Evolutionary conservation across 2,329 filamentous ascomycete genomes (phyloP).

Genomic region (Exophiala sp.): DNA sequence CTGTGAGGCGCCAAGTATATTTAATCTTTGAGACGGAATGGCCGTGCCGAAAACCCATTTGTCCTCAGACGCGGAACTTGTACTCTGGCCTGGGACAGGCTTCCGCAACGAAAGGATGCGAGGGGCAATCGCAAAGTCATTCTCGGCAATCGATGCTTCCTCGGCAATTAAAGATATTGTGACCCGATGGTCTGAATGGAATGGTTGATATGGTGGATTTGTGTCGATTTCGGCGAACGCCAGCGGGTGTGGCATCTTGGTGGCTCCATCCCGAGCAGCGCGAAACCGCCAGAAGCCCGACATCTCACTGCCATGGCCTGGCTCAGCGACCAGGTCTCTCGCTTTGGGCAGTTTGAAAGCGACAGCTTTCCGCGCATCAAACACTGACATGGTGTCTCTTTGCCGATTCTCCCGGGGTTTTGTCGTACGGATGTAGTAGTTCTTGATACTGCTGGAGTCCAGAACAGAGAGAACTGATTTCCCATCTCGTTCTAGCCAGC

Average conservation of each 20-base stretch:
- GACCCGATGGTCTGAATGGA: constrained; percentile 84
- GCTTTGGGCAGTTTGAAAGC: constrained; percentile 18
- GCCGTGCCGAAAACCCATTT: constrained; percentile 52
- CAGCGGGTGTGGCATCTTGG: constrained; percentile 50
- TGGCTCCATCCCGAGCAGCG: constrained; percentile 38
- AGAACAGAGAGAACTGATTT: constrained; percentile 40
- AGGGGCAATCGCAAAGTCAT: not conserved
- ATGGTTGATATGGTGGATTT: constrained; percentile 89
- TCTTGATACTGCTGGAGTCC: constrained; percentile 39
- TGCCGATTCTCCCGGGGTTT: constrained; percentile 27
- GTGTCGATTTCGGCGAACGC: constrained; percentile 88
- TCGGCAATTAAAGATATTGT: constrained; percentile 61
- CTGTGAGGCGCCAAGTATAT: not conserved
- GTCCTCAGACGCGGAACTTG: constrained; percentile 26
- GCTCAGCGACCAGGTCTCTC: not conserved
- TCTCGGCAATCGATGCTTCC: constrained; percentile 27
- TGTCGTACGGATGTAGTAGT: constrained; percentile 28
- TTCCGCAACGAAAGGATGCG: not conserved
- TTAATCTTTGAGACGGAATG: constrained; percentile 35
- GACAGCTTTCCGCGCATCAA: constrained; percentile 26
- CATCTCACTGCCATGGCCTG: constrained; percentile 4
- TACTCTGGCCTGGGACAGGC: constrained; percentile 2
- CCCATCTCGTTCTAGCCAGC: constrained; percentile 42
- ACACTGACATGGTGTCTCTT: constrained; percentile 37
- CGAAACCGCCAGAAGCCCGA: constrained; percentile 41